Evolutionary conservation across 1,139 yeast genomes (phyloP).

Genomic region (Geotrichum australiense): DNA sequence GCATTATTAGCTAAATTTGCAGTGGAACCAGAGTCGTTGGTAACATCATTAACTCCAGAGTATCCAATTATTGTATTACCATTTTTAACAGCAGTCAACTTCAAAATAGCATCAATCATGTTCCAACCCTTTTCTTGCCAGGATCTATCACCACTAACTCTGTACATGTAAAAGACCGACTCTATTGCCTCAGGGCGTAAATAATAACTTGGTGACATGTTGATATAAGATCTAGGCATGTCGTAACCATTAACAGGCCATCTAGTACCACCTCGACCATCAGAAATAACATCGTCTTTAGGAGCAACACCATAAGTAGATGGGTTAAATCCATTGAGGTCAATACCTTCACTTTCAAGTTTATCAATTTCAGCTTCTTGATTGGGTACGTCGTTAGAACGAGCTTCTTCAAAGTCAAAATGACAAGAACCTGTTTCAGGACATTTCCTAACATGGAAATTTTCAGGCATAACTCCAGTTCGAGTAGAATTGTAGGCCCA

Average conservation of each 20-base stretch:
- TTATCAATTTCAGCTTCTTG: neutral
- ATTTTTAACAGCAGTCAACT: slow-evolving; percentile 24
- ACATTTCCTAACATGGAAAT: slow-evolving; percentile 36
- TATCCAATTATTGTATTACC: slow-evolving; percentile 41
- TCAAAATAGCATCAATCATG: slow-evolving; percentile 48
- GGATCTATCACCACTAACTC: slow-evolving; percentile 62
- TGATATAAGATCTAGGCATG: slow-evolving; percentile 32
- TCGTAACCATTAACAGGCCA: slow-evolving; percentile 33
- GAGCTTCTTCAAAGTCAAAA: slow-evolving; percentile 22
- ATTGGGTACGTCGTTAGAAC: slow-evolving; percentile 5
- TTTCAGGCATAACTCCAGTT: slow-evolving; percentile 43
- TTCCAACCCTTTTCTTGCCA: slow-evolving; percentile 70
- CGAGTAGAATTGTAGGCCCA: slow-evolving; percentile 46
- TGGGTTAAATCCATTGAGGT: slow-evolving; percentile 4
- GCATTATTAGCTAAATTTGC: slow-evolving; percentile 38
- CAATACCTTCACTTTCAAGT: slow-evolving; percentile 6
- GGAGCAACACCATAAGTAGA: slow-evolving; percentile 2
- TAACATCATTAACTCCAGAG: slow-evolving; percentile 50
- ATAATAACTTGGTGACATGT: slow-evolving; percentile 46
- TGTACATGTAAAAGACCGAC: slow-evolving; percentile 63
- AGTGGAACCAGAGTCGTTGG: slow-evolving; percentile 25
- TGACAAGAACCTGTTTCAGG: slow-evolving; percentile 24
- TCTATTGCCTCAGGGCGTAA: slow-evolving; percentile 74
- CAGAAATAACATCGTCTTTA: slow-evolving; percentile 15
- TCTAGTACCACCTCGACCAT: slow-evolving; percentile 21